phyloP scores from a whole-genome alignment of 1,139 yeast species.

The Zygoascus meyerae region DNA sequence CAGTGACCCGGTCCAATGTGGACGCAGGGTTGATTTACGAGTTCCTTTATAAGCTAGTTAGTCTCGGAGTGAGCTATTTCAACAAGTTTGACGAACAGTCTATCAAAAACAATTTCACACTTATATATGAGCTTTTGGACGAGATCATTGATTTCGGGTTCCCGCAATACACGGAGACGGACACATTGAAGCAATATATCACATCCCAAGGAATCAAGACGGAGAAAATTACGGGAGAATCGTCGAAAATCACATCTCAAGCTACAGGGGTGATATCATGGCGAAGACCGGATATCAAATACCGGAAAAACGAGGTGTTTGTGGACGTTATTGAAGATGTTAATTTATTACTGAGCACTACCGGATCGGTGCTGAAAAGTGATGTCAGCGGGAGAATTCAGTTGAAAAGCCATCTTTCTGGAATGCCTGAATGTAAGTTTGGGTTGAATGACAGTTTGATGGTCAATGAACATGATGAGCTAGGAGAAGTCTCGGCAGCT shows the following conservation, averaged over 20 bases:
- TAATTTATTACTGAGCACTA: conserved; percentile 51
- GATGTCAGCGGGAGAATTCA: conserved; percentile 73
- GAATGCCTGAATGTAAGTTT: conserved; percentile 68
- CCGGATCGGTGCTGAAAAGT: conserved; percentile 54
- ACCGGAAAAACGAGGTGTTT: conserved; percentile 75
- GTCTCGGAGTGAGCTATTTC: conserved; percentile 35
- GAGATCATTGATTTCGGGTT: conserved; percentile 78
- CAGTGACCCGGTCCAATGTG: conserved; percentile 80
- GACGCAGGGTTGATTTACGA: conserved; percentile 80
- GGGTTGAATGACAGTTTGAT: conserved; percentile 49
- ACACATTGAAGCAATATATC: conserved; percentile 39
- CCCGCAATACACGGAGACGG: conserved; percentile 64
- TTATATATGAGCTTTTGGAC: conserved; percentile 71
- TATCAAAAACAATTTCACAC: conserved; percentile 55
- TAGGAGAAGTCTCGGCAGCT: conserved; percentile 31
- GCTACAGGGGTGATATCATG: conserved; percentile 51
- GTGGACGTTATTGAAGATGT: conserved; percentile 73
- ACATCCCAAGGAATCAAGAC: conserved; percentile 32
- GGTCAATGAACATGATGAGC: conserved; percentile 24
- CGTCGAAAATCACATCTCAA: conserved; percentile 36
- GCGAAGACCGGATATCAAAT: conserved; percentile 68
- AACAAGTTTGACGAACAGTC: conserved; percentile 42
- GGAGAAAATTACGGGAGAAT: conserved; percentile 16
- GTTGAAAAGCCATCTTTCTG: conserved; percentile 68
- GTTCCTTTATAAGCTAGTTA: conserved; percentile 59